Evolutionary conservation across 371 early-diverging fungal genomes (phyloP).

Genomic region (Lichtheimia ramosa): DNA sequence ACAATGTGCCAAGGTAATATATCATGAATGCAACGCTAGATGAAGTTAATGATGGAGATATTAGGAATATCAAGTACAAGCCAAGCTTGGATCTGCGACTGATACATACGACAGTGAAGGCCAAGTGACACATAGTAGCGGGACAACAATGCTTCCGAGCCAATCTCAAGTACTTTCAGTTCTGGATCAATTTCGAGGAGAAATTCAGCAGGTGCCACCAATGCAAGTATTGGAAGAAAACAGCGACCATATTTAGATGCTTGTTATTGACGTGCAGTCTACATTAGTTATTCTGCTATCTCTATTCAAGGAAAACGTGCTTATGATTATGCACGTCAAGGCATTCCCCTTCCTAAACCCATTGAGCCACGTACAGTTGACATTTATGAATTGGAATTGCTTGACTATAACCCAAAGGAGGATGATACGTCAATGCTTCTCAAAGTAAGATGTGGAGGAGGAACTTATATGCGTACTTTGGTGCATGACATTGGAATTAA

Average conservation of each 20-base stretch:
- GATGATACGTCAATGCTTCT: conserved; percentile 12
- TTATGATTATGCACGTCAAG: conserved; percentile 52
- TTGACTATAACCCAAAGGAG: conserved; percentile 10
- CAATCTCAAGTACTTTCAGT: conserved; percentile 16
- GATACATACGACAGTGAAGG: conserved; percentile 53
- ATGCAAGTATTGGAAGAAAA: conserved; percentile 28
- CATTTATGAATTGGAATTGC: conserved; percentile 27
- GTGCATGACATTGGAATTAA: conserved; percentile 43
- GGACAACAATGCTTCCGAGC: conserved; percentile 23
- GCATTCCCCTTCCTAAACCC: conserved; percentile 28
- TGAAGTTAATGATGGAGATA: not conserved
- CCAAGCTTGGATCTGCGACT: conserved; percentile 43
- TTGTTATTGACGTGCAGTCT: conserved; percentile 6
- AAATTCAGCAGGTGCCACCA: conserved; percentile 48
- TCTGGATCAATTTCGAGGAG: conserved; percentile 34
- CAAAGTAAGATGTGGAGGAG: conserved; percentile 43
- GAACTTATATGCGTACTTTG: conserved; percentile 52
- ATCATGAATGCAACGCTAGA: not conserved
- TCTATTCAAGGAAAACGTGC: conserved; percentile 47
- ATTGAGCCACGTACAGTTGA: conserved; percentile 32
- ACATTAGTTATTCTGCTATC: conserved; percentile 47
- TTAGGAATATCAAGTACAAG: conserved; percentile 45
- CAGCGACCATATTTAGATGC: not conserved
- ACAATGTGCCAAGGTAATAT: conserved; percentile 30
- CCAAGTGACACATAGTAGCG: conserved; percentile 20